Evolutionary conservation across 176 grass and related monocot species (phyloP), one percentile per base, ranked within the genome.

Genomic region (Avena insularis): DNA sequence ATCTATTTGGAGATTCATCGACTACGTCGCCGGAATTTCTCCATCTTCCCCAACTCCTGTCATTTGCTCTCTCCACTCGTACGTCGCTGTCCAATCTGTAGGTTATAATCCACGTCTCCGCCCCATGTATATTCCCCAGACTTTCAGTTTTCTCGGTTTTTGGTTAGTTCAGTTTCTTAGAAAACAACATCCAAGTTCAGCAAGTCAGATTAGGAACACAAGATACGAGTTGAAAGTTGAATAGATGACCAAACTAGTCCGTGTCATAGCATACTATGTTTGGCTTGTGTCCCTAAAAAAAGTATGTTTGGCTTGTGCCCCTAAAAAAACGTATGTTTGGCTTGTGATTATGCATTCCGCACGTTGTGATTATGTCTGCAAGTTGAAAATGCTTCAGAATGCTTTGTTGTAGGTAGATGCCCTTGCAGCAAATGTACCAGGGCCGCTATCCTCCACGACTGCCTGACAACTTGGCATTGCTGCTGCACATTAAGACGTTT

Each of bases 11-110:
- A 74, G 71, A 74, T 25, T 5, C 45, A 12, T 14, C 45, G n/a
- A 74, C 11, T 48, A 73, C 19, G 2, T 48, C 43, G 43, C 70
- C 12, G 40, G 70, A 73, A 49, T 74, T 74, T 74, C 71, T 73
- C 70, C 70, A 48, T 43, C 19, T 72, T 48, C 20, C 36, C 40
- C 43, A 73, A 48, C 20, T 25, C 71, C 12, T 20, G 71, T 13
- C 45, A 43, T 23, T 48, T 33, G 63, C 25, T 62, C 10, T 11
- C 61, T 12, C 25, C 70, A 12, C 45, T 19, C 2, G 70, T 73
- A 21, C 20, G 20, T 21, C 70, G 20, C n/a, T 21, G n/a, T 74
- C 45, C 71, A 74, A 4, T 21, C 4, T 65, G 62, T 31, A 33
- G 63, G 12, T 66, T 66, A 25, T 66, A 6, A 12, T 66, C 63